phyloP scores from a whole-genome alignment of 345 rosid species.

The Leavenworthia alabamica region DNA sequence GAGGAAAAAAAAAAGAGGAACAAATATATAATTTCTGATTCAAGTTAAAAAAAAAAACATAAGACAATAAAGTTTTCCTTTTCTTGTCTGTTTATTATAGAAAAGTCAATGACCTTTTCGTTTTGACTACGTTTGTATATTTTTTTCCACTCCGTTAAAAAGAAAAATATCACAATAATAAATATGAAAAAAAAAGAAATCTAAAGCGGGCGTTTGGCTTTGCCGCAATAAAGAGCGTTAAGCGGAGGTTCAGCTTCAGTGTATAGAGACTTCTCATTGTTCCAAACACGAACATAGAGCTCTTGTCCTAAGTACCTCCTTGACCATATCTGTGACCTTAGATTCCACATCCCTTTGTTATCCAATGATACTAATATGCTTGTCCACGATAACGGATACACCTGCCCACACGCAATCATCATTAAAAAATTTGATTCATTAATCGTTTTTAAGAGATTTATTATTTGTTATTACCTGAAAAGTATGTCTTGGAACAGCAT shows the following conservation, averaged over 20 bases:
- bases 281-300: conserved; percentile 66
- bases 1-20: neutral
- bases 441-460: neutral
- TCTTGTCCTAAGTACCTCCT: conserved; percentile 70
- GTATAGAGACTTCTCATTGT: conserved; percentile 35
- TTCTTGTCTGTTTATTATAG: conserved; percentile 22
- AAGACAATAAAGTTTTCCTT: neutral
- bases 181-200: neutral
- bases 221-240: conserved; percentile 39
- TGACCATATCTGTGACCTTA: conserved; percentile 70
- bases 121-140: conserved; percentile 5
- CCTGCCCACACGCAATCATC: conserved; percentile 37
- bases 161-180: conserved; percentile 6
- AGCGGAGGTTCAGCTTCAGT: conserved; percentile 38
- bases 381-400: conserved; percentile 65
- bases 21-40: too few species aligned
- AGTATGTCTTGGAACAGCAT: conserved; percentile 56
- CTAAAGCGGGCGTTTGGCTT: conserved; percentile 27
- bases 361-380: conserved; percentile 64
- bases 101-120: neutral
- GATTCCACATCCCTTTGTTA: conserved; percentile 95
- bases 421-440: neutral
- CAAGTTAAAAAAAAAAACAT: neutral
- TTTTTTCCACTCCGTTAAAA: neutral
- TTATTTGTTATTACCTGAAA: conserved; percentile 56